These are phyloP conservation scores for Solanum dulcamara DNA, from an alignment of 257 asterid genomes.

Conservation along the genomic window DNA sequence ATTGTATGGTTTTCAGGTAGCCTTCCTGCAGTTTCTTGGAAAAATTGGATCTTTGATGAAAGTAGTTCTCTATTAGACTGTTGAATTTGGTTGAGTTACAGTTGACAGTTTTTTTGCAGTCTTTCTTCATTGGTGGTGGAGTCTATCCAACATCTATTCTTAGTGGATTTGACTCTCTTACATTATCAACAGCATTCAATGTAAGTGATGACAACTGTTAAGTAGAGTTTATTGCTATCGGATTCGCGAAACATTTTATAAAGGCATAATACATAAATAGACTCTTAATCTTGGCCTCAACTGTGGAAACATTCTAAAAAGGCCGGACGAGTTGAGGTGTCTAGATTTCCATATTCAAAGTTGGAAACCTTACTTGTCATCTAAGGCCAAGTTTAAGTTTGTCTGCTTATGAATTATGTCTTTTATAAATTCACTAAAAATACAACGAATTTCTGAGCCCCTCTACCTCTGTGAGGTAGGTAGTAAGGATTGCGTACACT, in stretches of 20 bases:
- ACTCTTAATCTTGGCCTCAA: too few relatives aligned
- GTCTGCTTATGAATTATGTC: too few relatives aligned
- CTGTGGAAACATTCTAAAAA: too few relatives aligned
- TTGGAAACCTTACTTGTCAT: too few relatives aligned
- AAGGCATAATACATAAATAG: too few relatives aligned
- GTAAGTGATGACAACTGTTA: slow-evolving; percentile 22
- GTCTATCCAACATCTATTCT: slow-evolving; percentile 58
- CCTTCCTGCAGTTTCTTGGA: background rate
- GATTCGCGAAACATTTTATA: background rate
- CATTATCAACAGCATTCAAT: slow-evolving; percentile 65
- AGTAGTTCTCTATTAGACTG: background rate
- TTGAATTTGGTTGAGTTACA: background rate
- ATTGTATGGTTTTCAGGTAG: slow-evolving; percentile 48
- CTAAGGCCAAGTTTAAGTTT: too few relatives aligned
- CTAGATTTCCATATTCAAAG: too few relatives aligned
- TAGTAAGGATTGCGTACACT: background rate
- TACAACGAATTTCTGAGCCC: background rate
- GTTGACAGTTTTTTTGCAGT: slow-evolving; percentile 16
- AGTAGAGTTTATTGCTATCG: background rate
- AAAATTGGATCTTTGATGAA: background rate
- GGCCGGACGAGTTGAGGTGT: too few relatives aligned
- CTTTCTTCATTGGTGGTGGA: slow-evolving; percentile 86
- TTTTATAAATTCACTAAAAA: background rate
- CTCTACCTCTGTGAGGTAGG: background rate
- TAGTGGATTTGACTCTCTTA: slow-evolving; percentile 57